Evolutionary conservation across 148 eudicot species (phyloP).

Genomic region (Cornus kousa): DNA sequence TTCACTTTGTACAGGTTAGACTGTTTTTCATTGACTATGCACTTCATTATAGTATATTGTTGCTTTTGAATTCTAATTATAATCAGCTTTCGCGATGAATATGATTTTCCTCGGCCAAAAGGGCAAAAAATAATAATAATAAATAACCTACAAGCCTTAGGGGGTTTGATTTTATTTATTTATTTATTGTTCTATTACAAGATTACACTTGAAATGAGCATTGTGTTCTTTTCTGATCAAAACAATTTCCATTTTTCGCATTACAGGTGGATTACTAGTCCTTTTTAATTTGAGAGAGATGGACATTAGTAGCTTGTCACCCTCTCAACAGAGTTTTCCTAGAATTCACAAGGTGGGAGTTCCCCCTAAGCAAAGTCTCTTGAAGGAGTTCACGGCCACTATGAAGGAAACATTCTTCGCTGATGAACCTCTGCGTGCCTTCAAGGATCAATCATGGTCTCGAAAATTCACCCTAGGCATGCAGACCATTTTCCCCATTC

Average conservation of each 20-base stretch:
- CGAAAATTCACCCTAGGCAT: slow-evolving; percentile 52
- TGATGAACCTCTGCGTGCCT: slow-evolving; percentile 64
- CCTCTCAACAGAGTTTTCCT: slow-evolving; percentile 24
- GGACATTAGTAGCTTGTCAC: slow-evolving; percentile 33
- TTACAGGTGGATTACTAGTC: neutral
- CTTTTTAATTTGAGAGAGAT: slow-evolving; percentile 21
- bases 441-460: slow-evolving; percentile 55
- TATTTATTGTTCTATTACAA: neutral
- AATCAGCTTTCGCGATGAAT: neutral
- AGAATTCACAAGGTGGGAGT: slow-evolving; percentile 54
- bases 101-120: neutral
- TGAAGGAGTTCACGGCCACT: slow-evolving; percentile 41
- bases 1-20: slow-evolving; percentile 2
- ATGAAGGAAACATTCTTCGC: slow-evolving; percentile 59
- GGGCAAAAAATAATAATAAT: no score
- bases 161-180: no score
- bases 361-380: slow-evolving; percentile 53
- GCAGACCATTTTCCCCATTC: slow-evolving; percentile 72
- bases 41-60: neutral
- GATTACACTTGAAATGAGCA: neutral
- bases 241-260: neutral
- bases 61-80: neutral
- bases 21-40: neutral
- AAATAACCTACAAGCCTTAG: neutral
- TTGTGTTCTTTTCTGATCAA: neutral